Evolutionary conservation across 148 eudicot genomes (phyloP).

Genomic region (Silene uniflora): DNA sequence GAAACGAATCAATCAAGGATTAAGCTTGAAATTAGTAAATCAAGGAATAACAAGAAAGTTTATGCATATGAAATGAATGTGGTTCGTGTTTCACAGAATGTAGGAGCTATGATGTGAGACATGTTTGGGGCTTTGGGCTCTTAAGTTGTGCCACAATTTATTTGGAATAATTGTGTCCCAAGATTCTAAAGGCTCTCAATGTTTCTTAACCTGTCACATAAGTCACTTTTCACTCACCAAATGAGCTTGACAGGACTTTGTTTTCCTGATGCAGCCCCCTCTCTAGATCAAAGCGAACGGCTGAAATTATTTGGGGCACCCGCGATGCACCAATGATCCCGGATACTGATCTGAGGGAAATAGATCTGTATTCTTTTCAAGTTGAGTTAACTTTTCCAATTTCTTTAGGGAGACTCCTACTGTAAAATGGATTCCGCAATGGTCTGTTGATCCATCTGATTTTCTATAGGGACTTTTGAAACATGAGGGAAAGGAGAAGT

Average conservation of each 20-base stretch:
- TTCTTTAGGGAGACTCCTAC: neutral
- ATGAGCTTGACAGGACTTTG: conserved; percentile 1
- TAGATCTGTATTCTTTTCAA: conserved; percentile 88
- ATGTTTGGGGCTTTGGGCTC: no score
- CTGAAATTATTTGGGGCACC: conserved; percentile 85
- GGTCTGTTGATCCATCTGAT: conserved; percentile 24
- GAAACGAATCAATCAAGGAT: no score
- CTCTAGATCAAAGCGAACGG: conserved; percentile 79
- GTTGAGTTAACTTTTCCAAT: conserved; percentile 42
- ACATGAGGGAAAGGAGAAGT: conserved; percentile 78
- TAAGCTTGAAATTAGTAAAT: neutral
- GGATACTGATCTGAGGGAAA: conserved; percentile 73
- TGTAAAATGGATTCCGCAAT: neutral
- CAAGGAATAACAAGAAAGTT: neutral
- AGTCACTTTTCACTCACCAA: neutral
- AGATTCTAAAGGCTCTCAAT: neutral
- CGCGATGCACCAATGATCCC: conserved; percentile 72
- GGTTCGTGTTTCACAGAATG: neutral
- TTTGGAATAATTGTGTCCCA: conserved; percentile 1
- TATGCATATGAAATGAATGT: neutral
- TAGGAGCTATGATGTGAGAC: neutral
- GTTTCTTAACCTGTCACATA: neutral
- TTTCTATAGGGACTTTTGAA: conserved; percentile 82
- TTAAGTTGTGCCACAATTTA: neutral
- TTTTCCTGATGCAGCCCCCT: conserved; percentile 57